A percentile compares a stretch with the other conserved stretches of the same genome.
phyloP scores from a whole-genome alignment of 106 monocot species.

The Dactylorhiza incarnata region DNA sequence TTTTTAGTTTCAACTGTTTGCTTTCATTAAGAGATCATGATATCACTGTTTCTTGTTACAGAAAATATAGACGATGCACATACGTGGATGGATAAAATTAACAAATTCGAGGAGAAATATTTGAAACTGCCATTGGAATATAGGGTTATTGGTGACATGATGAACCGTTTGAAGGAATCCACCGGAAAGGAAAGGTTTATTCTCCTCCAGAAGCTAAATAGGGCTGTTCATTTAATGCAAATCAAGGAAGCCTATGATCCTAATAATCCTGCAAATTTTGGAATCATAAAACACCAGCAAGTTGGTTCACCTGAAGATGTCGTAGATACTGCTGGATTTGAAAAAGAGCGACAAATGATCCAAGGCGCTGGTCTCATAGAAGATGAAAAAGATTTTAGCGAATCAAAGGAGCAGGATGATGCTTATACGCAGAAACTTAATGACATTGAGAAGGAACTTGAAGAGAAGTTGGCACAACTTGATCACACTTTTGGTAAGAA shows the following conservation, averaged over 20 bases:
- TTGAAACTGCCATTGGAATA: slow-evolving; percentile 88
- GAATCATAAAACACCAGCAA: slow-evolving; percentile 65
- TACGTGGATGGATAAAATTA: slow-evolving; percentile 85
- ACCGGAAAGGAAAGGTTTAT: slow-evolving; percentile 90
- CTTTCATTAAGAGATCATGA: neutral
- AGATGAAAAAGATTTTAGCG: slow-evolving; percentile 61
- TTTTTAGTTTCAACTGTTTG: neutral
- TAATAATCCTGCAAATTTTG: slow-evolving; percentile 88
- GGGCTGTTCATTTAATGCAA: slow-evolving; percentile 81
- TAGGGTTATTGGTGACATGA: slow-evolving; percentile 93
- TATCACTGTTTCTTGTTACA: slow-evolving; percentile 22
- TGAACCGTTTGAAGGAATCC: slow-evolving; percentile 82
- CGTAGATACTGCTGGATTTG: slow-evolving; percentile 55
- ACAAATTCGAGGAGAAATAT: slow-evolving; percentile 77
- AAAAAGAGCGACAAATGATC: slow-evolving; percentile 56
- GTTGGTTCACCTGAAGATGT: slow-evolving; percentile 57
- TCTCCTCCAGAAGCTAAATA: slow-evolving; percentile 88
- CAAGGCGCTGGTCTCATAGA: slow-evolving; percentile 36
- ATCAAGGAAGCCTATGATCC: slow-evolving; percentile 86
- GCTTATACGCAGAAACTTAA: slow-evolving; percentile 61
- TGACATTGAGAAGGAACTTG: slow-evolving; percentile 79
- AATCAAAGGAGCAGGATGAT: slow-evolving; percentile 73
- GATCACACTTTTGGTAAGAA: slow-evolving; percentile 98
- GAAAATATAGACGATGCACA: slow-evolving; percentile 87
- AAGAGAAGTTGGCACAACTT: slow-evolving; percentile 63